Base-by-base conservation (phyloP, 192 early-diverging fungal species). In the Mycoemilia scoparia region DNA sequence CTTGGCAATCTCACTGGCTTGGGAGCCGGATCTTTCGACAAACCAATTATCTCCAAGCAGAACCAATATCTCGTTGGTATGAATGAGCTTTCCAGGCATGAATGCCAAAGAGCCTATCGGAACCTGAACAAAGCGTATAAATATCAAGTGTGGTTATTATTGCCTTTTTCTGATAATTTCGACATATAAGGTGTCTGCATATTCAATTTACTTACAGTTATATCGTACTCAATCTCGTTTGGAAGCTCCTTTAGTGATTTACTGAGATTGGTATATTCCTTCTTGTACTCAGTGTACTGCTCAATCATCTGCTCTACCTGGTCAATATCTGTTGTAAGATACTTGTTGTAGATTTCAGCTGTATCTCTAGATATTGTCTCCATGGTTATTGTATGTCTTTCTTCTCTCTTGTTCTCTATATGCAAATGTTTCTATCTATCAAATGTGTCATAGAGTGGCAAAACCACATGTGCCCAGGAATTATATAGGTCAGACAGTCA, bases 21-120 rank as follows among this genome's bases (percentile, higher is more conserved):
- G 75, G 16, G 39, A 51, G 6, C 71, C 73, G 5, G 82, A 85
- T 14, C 71, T 54, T 41, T 91, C 83, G 4, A 66, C 79, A 45
- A 91, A 96, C 74, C 78, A 91, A 60, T 89, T 86, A 32, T 86
- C 87, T n/a, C 90, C 90, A 22, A 96, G 53, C 22, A 81, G 51
- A 0, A 85, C 83, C 16, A 77, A 46, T 8, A 96, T 69, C 46
- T 89, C 85, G 43, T 96, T 96, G n/a, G 90, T 96, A 46, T 91
- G 79, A 17, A 89, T 57, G 2, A 96, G 29, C 24, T 77, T 65
- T 17, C 86, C 89, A 1, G 77, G 76, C 62, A 85, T 78, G 51
- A 90, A 95, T 0, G 89, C 89, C 17, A 84, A 29, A n/a, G 72
- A 76, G 0, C 86, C 84, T 11, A 88, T 49, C 0, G 84, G 89